Percentiles rank a stretch among this genome's conserved stretches.
These are phyloP conservation scores for Eucalyptus paniculata DNA, from an alignment of 345 rosid species.

Conservation along the genomic window DNA sequence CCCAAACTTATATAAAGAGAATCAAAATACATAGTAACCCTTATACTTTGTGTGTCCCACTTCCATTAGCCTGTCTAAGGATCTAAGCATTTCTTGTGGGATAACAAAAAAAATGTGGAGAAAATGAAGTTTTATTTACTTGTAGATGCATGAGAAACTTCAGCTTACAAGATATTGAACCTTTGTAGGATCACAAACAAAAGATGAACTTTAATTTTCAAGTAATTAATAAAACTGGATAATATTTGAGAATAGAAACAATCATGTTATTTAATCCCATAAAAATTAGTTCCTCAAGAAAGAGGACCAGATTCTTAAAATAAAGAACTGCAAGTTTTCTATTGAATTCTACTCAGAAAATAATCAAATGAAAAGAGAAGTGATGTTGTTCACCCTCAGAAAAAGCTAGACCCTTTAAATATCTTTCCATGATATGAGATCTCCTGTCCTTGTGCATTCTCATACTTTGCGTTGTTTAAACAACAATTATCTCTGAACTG, in stretches of 20 bases:
- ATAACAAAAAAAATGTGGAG: background rate
- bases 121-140: background rate
- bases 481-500: background rate
- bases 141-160: background rate
- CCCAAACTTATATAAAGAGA: background rate
- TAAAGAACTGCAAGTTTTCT: background rate
- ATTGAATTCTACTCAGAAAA: background rate
- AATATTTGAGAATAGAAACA: background rate
- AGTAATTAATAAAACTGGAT: background rate
- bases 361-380: background rate
- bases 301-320: background rate
- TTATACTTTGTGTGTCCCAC: background rate
- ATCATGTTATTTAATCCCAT: background rate
- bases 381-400: background rate
- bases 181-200: background rate
- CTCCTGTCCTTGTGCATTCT: background rate
- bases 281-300: background rate
- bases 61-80: background rate
- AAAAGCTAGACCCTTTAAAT: background rate
- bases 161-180: background rate
- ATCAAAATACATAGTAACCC: background rate
- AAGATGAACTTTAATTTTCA: background rate
- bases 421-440: background rate
- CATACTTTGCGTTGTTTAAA: background rate
- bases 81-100: background rate